phyloP scores from a whole-genome alignment of 345 rosid species.

The Citrus sp. region DNA sequence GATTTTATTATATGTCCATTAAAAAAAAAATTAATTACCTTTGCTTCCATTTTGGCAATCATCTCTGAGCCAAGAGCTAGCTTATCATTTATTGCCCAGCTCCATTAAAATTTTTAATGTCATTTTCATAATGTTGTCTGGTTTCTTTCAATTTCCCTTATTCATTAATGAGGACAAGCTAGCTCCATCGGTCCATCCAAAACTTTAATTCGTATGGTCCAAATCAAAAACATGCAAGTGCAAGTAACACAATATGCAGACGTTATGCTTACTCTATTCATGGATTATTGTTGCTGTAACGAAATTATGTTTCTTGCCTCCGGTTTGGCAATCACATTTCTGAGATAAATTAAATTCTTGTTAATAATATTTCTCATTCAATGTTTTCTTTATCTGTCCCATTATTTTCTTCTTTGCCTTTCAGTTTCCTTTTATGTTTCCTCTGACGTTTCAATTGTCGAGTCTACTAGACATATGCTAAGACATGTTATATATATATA shows the following conservation, averaged over 20 bases:
- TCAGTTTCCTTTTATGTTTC: too few relatives aligned
- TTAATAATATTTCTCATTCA: background rate
- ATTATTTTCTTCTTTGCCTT: background rate
- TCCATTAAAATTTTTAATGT: background rate
- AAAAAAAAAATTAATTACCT: background rate
- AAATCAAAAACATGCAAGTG: background rate
- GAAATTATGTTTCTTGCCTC: background rate
- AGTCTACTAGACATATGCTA: too few relatives aligned
- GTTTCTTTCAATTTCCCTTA: background rate
- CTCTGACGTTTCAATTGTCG: too few relatives aligned
- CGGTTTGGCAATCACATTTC: background rate
- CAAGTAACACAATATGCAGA: background rate
- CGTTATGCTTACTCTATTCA: background rate
- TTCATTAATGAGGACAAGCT: background rate
- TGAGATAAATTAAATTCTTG: background rate
- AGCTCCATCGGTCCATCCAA: too few relatives aligned
- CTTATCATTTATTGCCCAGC: background rate
- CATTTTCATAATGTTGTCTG: background rate
- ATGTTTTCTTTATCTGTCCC: background rate
- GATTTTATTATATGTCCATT: too few relatives aligned
- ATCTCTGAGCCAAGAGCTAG: background rate
- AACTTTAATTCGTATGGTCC: background rate
- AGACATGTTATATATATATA: too few relatives aligned
- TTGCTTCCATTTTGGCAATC: background rate
- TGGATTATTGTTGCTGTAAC: background rate